phyloP scores from a whole-genome alignment of 306 rosid genomes.

The Castanospermum australe region DNA sequence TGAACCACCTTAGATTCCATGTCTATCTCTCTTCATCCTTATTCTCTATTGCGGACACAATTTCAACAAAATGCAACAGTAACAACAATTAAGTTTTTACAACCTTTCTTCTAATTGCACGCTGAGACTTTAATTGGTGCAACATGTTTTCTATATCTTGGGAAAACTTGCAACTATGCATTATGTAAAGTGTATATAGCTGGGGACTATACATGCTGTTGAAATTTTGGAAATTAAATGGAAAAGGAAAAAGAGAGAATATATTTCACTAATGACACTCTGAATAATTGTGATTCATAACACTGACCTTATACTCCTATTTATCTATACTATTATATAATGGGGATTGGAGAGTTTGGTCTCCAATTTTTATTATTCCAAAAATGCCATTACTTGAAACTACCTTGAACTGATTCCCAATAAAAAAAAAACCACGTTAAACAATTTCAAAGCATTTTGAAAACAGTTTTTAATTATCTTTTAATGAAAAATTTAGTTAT shows the following conservation, averaged over 20 bases:
- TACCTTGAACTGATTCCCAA: too few relatives aligned
- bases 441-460: too few relatives aligned
- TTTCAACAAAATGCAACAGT: background rate
- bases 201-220: background rate
- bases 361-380: too few relatives aligned
- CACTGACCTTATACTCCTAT: background rate
- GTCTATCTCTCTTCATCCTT: too few relatives aligned
- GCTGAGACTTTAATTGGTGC: background rate
- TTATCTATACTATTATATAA: too few relatives aligned
- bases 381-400: too few relatives aligned
- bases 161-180: background rate
- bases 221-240: background rate
- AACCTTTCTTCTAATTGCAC: slow-evolving; percentile 2
- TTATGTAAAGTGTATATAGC: background rate
- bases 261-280: background rate
- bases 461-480: too few relatives aligned
- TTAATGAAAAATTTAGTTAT: too few relatives aligned
- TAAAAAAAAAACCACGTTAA: too few relatives aligned
- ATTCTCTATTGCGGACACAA: too few relatives aligned
- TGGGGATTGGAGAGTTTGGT: too few relatives aligned
- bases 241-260: background rate
- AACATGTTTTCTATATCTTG: background rate
- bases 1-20: too few relatives aligned
- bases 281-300: background rate
- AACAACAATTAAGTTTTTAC: background rate